These are phyloP conservation scores for Avena atlantica DNA, from an alignment of 176 grass and related monocot species.

Conservation along the genomic window DNA sequence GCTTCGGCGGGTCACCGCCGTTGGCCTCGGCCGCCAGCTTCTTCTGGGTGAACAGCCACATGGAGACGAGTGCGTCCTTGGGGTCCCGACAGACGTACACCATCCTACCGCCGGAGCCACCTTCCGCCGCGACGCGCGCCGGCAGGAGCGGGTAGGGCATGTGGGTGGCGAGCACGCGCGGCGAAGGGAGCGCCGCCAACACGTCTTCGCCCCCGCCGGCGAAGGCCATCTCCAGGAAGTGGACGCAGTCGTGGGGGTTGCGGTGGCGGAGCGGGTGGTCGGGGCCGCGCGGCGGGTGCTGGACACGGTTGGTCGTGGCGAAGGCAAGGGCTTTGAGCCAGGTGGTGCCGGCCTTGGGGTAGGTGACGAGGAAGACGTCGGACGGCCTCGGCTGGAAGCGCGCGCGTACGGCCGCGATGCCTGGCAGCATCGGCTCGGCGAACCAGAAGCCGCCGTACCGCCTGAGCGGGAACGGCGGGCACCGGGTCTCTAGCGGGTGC, in stretches of 20 bases:
- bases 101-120: not conserved
- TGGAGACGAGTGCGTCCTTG: slow-evolving; percentile 54
- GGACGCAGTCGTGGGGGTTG: not conserved
- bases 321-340: slow-evolving; percentile 56
- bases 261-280: not conserved
- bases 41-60: slow-evolving; percentile 19
- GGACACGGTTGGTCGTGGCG: not conserved
- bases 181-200: slow-evolving; percentile 16
- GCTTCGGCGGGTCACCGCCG: not conserved
- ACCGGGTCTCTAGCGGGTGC: slow-evolving; percentile 6
- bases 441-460: slow-evolving; percentile 47
- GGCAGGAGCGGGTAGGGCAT: slow-evolving; percentile 47
- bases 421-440: not conserved
- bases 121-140: not conserved
- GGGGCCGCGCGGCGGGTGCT: not conserved
- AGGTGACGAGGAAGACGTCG: slow-evolving; percentile 40
- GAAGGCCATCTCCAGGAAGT: not conserved
- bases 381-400: not conserved
- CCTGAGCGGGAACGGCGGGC: not conserved
- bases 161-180: slow-evolving; percentile 42
- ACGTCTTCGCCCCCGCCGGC: not conserved
- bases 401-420: not conserved
- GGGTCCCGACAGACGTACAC: slow-evolving; percentile 56
- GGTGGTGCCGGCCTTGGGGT: slow-evolving; percentile 55
- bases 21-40: not conserved